Percentiles rank a stretch among this genome's conserved stretches.
phyloP scores from a whole-genome alignment of 371 early-diverging fungal genomes.

The Mucor piriformis region DNA sequence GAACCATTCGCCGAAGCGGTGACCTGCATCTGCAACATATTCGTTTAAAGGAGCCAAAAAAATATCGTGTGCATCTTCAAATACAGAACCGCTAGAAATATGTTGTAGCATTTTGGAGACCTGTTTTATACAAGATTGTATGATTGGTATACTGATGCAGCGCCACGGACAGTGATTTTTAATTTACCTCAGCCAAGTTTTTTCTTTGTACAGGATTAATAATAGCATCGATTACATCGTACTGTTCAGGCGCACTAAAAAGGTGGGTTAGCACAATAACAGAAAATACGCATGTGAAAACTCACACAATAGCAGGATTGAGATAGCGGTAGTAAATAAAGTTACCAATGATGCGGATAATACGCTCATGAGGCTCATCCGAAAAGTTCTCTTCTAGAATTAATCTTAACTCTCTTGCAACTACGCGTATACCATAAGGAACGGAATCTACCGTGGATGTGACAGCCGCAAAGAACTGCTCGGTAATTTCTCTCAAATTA shows the following conservation, averaged over 20 bases:
- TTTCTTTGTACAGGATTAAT: slow-evolving; percentile 90
- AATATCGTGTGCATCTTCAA: slow-evolving; percentile 70
- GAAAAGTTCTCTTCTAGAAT: slow-evolving; percentile 84
- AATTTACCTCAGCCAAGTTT: slow-evolving; percentile 83
- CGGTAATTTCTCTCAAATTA: slow-evolving; percentile 77
- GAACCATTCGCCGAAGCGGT: slow-evolving; percentile 80
- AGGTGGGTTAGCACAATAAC: background rate
- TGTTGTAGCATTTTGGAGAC: slow-evolving; percentile 92
- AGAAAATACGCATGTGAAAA: background rate
- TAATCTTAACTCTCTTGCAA: slow-evolving; percentile 85
- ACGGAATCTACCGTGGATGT: slow-evolving; percentile 76
- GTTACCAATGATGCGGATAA: slow-evolving; percentile 88
- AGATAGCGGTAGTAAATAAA: slow-evolving; percentile 96
- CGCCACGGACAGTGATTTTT: background rate
- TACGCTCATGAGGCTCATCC: slow-evolving; percentile 74
- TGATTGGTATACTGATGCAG: too few relatives aligned
- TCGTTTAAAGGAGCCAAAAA: slow-evolving; percentile 80
- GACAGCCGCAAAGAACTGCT: slow-evolving; percentile 82
- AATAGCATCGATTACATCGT: slow-evolving; percentile 89
- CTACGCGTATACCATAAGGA: slow-evolving; percentile 96
- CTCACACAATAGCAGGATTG: slow-evolving; percentile 95
- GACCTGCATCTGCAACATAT: slow-evolving; percentile 75
- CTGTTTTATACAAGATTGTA: too few relatives aligned
- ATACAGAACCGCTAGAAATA: slow-evolving; percentile 81
- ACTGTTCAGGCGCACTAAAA: slow-evolving; percentile 91